Evolutionary conservation across 1,139 yeast species (phyloP).

Genomic region (Sugiyamaella paludigena): DNA sequence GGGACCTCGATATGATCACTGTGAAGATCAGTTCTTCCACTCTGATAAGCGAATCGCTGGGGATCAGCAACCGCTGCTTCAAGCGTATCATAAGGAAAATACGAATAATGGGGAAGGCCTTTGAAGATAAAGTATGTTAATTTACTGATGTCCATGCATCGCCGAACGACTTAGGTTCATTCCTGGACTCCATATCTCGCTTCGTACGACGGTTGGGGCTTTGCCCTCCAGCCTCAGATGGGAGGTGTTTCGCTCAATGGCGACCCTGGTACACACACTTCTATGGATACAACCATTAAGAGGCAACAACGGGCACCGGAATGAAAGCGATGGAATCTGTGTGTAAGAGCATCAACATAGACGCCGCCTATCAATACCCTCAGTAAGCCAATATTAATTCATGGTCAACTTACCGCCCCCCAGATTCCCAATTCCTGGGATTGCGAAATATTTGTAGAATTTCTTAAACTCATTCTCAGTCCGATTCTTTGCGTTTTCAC

Average conservation of each 20-base stretch:
- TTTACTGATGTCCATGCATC: no score
- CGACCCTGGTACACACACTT: no score
- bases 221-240: no score
- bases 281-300: no score
- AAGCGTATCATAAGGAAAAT: conserved; percentile 74
- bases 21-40: conserved; percentile 1
- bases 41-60: conserved; percentile 57
- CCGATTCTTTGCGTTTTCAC: conserved; percentile 67
- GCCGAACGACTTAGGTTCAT: no score
- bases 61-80: conserved; percentile 56
- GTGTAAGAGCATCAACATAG: no score
- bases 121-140: conserved; percentile 31
- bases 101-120: conserved; percentile 77
- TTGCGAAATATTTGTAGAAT: conserved; percentile 67
- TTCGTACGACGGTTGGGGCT: no score
- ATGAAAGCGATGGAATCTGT: no score
- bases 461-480: conserved; percentile 67
- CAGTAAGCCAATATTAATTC: background rate
- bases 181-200: no score
- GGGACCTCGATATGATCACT: conserved; percentile 18
- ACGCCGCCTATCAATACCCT: no score
- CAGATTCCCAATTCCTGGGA: conserved; percentile 70
- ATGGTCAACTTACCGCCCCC: conserved; percentile 47
- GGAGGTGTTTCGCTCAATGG: no score
- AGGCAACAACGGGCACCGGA: no score